Evolutionary conservation across 148 eudicot genomes (phyloP).

Genomic region (Chenopodium suecicum): DNA sequence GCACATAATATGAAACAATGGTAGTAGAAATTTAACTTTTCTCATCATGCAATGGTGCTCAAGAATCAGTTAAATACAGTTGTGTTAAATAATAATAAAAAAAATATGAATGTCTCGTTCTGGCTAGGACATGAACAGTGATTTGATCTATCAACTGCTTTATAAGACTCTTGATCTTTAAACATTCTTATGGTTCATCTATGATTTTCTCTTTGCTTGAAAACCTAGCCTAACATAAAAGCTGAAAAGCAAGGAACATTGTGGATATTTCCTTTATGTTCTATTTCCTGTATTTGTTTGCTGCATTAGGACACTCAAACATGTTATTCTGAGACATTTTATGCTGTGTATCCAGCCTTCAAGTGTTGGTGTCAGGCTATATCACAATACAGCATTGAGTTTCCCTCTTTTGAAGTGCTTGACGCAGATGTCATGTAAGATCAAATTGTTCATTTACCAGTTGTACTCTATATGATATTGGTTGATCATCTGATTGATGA

Average conservation of each 20-base stretch:
- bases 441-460: conserved; percentile 15
- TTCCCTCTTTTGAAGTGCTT: conserved; percentile 60
- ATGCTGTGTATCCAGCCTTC: conserved; percentile 54
- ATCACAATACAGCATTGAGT: conserved; percentile 67
- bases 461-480: not conserved
- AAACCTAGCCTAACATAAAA: not conserved
- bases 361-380: conserved; percentile 99
- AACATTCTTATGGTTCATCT: not conserved
- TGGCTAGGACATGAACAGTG: too few species aligned
- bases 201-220: not conserved
- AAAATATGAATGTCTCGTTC: not conserved
- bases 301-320: not conserved
- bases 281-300: not conserved
- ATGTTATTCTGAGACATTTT: not conserved
- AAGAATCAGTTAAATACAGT: not conserved
- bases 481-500: conserved; percentile 23
- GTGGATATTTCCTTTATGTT: not conserved
- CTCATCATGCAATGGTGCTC: not conserved
- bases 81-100: not conserved
- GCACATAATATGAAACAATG: too few species aligned
- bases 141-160: not conserved
- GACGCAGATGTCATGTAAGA: conserved; percentile 92
- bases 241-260: not conserved
- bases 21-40: not conserved
- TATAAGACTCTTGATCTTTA: not conserved